phyloP scores from a whole-genome alignment of 2,329 filamentous ascomycete species.

The Hansfordia pulvinata region DNA sequence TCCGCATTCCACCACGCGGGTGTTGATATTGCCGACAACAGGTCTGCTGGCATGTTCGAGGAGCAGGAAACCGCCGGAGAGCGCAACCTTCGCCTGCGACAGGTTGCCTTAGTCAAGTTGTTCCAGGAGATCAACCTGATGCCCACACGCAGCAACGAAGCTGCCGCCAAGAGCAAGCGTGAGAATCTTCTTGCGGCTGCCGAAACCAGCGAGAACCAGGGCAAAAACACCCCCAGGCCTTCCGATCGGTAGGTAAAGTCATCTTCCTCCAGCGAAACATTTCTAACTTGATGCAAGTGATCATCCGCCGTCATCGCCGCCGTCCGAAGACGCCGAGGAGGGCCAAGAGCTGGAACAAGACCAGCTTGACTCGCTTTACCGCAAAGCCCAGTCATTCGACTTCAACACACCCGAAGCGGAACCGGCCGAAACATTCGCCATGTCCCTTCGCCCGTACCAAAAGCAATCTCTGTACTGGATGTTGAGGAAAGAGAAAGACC shows the following conservation, averaged over 20 bases:
- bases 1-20: constrained; percentile 56
- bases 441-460: constrained; percentile 83
- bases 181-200: constrained; percentile 77
- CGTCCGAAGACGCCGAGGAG: constrained; percentile 60
- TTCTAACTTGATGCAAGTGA: constrained; percentile 8
- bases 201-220: constrained; percentile 70
- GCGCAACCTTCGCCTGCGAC: constrained; percentile 66
- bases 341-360: constrained; percentile 88
- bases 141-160: constrained; percentile 61
- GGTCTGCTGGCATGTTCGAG: constrained; percentile 63
- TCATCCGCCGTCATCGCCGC: constrained; percentile 32
- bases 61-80: constrained; percentile 79
- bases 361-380: constrained; percentile 85
- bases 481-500: constrained; percentile 80
- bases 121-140: constrained; percentile 81
- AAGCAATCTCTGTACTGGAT: constrained; percentile 96
- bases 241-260: constrained; percentile 7
- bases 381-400: constrained; percentile 93
- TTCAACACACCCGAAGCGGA: constrained; percentile 82
- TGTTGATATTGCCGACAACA: constrained; percentile 54
- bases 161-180: constrained; percentile 65
- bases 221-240: constrained; percentile 33
- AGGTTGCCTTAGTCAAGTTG: constrained; percentile 76
- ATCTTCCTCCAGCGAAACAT: background rate
- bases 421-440: constrained; percentile 66